Evolutionary conservation across 2,329 filamentous ascomycete species (phyloP), one percentile per base, ranked within the genome.

Genomic region (Elsinoe necatrix): DNA sequence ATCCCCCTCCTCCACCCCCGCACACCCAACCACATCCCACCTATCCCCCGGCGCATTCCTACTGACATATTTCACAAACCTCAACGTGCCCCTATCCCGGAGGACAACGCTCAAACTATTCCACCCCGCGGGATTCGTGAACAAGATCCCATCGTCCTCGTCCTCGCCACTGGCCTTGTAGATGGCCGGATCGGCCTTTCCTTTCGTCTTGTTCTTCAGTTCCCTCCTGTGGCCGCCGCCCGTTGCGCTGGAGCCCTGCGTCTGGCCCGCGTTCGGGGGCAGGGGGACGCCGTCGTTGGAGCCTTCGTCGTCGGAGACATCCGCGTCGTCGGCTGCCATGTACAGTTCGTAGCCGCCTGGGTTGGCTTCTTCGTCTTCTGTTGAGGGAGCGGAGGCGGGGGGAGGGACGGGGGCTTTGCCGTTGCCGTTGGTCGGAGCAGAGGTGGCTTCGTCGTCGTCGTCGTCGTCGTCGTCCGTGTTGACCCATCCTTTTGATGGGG

Each of bases 11-110:
- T 64, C 61, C 29, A 95, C 85, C 21, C 85, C 88, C 69, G 87
- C 89, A 31, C 83, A 83, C 0, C 84, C 93, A 47, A 83, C 85
- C 51, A 97, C 78, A 73, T 98, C 93, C 89, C 91, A 97, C 42
- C 93, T 80, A 72, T 97, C 93, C 0, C 93, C 93, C 66, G 82
- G 82, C 6, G 93, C 93, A 52, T 79, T 81, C 59, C 78, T 78
- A 71, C 87, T 95, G 20, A 98, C 86, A 70, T 97, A 98, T 76
- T 97, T 98, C 66, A 97, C 90, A 68, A 98, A 98, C 69, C 89
- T 85, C 67, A 98, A 77, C 12, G 87, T 86, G 12, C 89, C 91
- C 63, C 82, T 83, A 68, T 98, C 93, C 58, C 93, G 81, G 63
- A 97, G 75, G 29, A 97, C 93, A 62, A 98, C 82, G 61, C 86